Evolutionary conservation across 192 early-diverging fungal genomes (phyloP).

Genomic region (Coemansia sp.): DNA sequence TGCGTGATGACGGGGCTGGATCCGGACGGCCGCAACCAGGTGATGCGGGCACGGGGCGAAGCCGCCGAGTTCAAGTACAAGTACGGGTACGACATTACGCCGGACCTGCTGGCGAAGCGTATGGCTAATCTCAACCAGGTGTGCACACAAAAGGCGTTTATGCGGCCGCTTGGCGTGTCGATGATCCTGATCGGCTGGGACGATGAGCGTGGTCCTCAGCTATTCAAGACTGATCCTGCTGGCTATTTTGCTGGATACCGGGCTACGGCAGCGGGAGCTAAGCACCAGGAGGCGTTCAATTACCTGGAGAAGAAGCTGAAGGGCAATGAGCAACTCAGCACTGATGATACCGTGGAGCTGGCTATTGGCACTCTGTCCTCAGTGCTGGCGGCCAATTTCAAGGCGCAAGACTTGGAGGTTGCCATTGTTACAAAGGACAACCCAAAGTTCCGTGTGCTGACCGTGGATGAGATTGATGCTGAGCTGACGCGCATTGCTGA

Average conservation of each 20-base stretch:
- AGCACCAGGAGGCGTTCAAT: conserved; percentile 87
- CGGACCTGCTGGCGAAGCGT: conserved; percentile 95
- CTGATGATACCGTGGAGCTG: conserved; percentile 92
- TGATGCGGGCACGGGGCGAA: conserved; percentile 88
- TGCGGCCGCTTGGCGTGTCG: conserved; percentile 96
- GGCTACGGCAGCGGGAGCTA: conserved; percentile 93
- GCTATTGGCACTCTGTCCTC: conserved; percentile 93
- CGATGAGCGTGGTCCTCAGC: conserved; percentile 92
- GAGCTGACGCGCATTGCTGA: conserved; percentile 55
- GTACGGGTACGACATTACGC: conserved; percentile 95
- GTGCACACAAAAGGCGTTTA: conserved; percentile 98
- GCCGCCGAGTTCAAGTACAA: conserved; percentile 99
- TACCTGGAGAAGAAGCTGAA: conserved; percentile 98
- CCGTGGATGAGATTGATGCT: conserved; percentile 74
- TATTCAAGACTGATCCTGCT: conserved; percentile 98
- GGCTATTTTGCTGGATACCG: conserved; percentile 98
- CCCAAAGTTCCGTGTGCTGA: conserved; percentile 75
- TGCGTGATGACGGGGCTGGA: conserved; percentile 97
- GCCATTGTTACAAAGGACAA: conserved; percentile 79
- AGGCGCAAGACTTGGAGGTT: conserved; percentile 94
- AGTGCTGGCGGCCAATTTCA: conserved; percentile 92
- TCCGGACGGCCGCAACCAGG: conserved; percentile 93
- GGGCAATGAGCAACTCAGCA: conserved; percentile 73
- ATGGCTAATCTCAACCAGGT: conserved; percentile 99
- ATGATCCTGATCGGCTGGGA: conserved; percentile 98